Percentiles rank a stretch among this genome's conserved stretches.
These are phyloP conservation scores for Diaporthe velutina DNA, from an alignment of 2,329 filamentous ascomycete species.

Conservation along the genomic window DNA sequence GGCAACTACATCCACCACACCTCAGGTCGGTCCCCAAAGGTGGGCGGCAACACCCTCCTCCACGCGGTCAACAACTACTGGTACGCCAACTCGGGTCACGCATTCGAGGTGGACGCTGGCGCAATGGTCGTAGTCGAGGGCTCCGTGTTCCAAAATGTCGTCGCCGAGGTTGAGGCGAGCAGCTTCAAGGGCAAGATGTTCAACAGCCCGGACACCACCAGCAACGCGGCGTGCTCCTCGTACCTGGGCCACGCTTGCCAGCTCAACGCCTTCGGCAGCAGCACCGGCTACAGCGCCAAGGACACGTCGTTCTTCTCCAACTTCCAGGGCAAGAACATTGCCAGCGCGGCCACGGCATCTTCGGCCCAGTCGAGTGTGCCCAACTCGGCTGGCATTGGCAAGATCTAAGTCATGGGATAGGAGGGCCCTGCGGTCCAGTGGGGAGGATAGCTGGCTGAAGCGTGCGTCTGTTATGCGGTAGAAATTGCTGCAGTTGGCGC, in stretches of 20 bases:
- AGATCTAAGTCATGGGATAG: background rate
- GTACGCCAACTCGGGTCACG: conserved; percentile 66
- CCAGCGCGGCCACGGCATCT: conserved; percentile 33
- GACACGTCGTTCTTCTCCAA: conserved; percentile 40
- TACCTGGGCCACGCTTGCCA: conserved; percentile 64
- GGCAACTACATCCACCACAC: conserved; percentile 72
- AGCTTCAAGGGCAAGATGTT: conserved; percentile 41
- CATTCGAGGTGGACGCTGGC: conserved; percentile 65
- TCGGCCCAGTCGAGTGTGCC: conserved; percentile 36
- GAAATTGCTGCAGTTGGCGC: background rate
- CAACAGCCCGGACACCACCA: conserved; percentile 42
- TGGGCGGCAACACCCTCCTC: conserved; percentile 66
- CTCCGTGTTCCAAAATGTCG: conserved; percentile 69
- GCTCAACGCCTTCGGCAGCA: conserved; percentile 55
- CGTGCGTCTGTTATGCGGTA: background rate
- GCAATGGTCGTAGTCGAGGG: conserved; percentile 66
- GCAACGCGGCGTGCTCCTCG: conserved; percentile 56
- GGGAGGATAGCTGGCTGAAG: background rate
- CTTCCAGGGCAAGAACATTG: conserved; percentile 39
- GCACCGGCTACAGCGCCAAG: conserved; percentile 30
- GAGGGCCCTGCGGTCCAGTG: too few species aligned
- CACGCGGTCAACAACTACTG: conserved; percentile 75
- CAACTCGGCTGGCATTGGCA: conserved; percentile 37
- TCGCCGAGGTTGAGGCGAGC: conserved; percentile 53
- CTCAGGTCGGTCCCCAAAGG: conserved; percentile 69